Conservation (phyloP, 1,284 basidiomycete genomes). For the Ustilago crameri region DNA sequence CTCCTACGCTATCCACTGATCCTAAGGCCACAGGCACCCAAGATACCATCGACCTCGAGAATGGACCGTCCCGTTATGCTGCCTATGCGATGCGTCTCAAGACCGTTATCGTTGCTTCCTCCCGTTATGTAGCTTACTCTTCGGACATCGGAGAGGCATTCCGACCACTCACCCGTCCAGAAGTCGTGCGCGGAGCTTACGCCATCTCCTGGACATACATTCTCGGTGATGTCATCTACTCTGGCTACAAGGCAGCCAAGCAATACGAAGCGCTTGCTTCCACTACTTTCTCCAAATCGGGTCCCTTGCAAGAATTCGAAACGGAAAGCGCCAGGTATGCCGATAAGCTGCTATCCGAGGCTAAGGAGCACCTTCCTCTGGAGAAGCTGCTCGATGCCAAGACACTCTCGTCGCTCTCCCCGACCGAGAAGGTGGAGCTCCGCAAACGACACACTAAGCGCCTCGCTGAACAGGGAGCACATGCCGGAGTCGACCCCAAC, state of each 20-base stretch:
- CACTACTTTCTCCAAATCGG: slow-evolving; percentile 24
- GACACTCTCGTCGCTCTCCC: slow-evolving; percentile 29
- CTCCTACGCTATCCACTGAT: slow-evolving; percentile 33
- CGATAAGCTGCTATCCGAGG: slow-evolving; percentile 15
- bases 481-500: slow-evolving; percentile 37
- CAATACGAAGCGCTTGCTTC: slow-evolving; percentile 36
- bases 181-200: slow-evolving; percentile 83
- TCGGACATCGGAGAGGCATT: slow-evolving; percentile 93
- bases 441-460: slow-evolving; percentile 42
- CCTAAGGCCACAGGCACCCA: slow-evolving; percentile 9
- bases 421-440: slow-evolving; percentile 53
- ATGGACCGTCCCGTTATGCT: slow-evolving; percentile 52
- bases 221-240: slow-evolving; percentile 85
- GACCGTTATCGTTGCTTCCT: slow-evolving; percentile 51
- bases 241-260: slow-evolving; percentile 76
- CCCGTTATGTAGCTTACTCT: slow-evolving; percentile 72
- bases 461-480: slow-evolving; percentile 27
- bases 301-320: slow-evolving; percentile 22
- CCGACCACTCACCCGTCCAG: slow-evolving; percentile 83
- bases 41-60: slow-evolving; percentile 48
- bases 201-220: slow-evolving; percentile 82
- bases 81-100: slow-evolving; percentile 61
- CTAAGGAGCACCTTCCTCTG: slow-evolving; percentile 30
- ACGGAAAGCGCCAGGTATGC: slow-evolving; percentile 48
- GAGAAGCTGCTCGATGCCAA: slow-evolving; percentile 43